Conservation (phyloP, 2,329 filamentous ascomycete genomes). For the Fusarium pilosicola region DNA sequence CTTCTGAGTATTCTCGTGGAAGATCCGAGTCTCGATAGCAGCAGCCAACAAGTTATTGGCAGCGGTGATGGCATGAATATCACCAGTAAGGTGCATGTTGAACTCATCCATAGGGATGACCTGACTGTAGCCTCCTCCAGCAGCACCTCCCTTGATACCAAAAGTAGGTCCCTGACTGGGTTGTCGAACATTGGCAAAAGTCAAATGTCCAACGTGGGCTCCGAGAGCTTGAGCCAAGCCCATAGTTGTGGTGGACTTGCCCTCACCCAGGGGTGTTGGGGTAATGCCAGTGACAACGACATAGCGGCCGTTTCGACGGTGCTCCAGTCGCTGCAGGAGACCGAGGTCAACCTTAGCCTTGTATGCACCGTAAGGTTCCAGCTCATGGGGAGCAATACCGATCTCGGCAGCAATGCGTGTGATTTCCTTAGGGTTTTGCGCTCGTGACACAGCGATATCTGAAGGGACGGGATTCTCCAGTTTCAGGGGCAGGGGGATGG, state of each 20-base stretch:
- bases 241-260: slow-evolving; percentile 98
- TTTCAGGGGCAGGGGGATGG: slow-evolving; percentile 85
- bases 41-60: slow-evolving; percentile 97
- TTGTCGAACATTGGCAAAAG: slow-evolving; percentile 96
- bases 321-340: slow-evolving; percentile 83
- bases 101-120: slow-evolving; percentile 99
- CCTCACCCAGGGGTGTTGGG: slow-evolving; percentile 94
- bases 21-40: slow-evolving; percentile 97
- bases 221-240: slow-evolving; percentile 93
- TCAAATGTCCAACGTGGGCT: slow-evolving; percentile 85
- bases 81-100: slow-evolving; percentile 96
- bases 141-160: slow-evolving; percentile 97
- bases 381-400: slow-evolving; percentile 86
- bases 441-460: slow-evolving; percentile 90
- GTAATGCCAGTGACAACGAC: slow-evolving; percentile 96
- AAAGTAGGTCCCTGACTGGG: slow-evolving; percentile 98
- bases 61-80: slow-evolving; percentile 96
- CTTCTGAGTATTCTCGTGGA: slow-evolving; percentile 96
- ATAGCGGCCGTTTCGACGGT: slow-evolving; percentile 90
- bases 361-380: slow-evolving; percentile 93
- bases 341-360: slow-evolving; percentile 94
- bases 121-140: slow-evolving; percentile 97
- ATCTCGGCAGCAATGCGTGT: slow-evolving; percentile 85
- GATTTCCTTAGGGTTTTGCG: slow-evolving; percentile 92
- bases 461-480: slow-evolving; percentile 86